A percentile compares a stretch with the other conserved stretches of the same genome.
These are phyloP conservation scores for Trichoderma pleuroti DNA, from an alignment of 2,329 filamentous ascomycete genomes.

Conservation along the genomic window DNA sequence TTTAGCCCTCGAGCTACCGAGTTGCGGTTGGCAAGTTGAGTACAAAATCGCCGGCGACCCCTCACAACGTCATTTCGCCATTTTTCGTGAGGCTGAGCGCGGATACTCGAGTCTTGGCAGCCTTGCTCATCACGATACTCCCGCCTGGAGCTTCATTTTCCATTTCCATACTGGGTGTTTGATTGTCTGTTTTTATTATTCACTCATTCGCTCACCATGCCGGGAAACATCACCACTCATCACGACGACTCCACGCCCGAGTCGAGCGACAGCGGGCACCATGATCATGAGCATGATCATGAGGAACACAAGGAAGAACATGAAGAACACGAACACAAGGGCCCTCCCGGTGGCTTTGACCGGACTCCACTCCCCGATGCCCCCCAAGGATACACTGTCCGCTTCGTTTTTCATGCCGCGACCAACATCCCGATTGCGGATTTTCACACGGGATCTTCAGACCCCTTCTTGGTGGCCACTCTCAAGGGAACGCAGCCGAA, in stretches of 20 bases:
- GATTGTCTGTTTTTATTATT: not conserved
- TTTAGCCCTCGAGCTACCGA: not conserved
- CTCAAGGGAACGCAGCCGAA: slow-evolving; percentile 66
- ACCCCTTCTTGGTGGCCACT: slow-evolving; percentile 79
- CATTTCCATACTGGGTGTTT: not conserved
- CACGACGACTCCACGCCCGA: slow-evolving; percentile 12
- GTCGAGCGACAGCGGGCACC: not conserved
- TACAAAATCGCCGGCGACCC: slow-evolving; percentile 4
- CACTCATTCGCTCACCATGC: not conserved
- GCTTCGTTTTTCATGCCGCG: slow-evolving; percentile 79
- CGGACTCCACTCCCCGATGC: slow-evolving; percentile 70
- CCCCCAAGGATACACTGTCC: slow-evolving; percentile 76
- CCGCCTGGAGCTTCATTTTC: not conserved
- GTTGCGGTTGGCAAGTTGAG: not conserved
- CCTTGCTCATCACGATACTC: not conserved
- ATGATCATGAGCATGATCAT: slow-evolving; percentile 20
- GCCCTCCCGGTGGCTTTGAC: slow-evolving; percentile 75
- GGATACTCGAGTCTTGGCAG: slow-evolving; percentile 11
- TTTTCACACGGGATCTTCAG: slow-evolving; percentile 70
- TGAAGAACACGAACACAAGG: slow-evolving; percentile 24
- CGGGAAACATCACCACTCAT: slow-evolving; percentile 3
- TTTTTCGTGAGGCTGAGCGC: slow-evolving; percentile 6
- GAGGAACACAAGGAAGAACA: slow-evolving; percentile 24
- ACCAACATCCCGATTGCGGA: slow-evolving; percentile 80
- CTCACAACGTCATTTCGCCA: slow-evolving; percentile 9